Percentiles rank a stretch among this genome's conserved stretches.
Evolutionary conservation across 805 yeast genomes (phyloP).

Genomic region (Cyberlindnera xishuangbannaensis): DNA sequence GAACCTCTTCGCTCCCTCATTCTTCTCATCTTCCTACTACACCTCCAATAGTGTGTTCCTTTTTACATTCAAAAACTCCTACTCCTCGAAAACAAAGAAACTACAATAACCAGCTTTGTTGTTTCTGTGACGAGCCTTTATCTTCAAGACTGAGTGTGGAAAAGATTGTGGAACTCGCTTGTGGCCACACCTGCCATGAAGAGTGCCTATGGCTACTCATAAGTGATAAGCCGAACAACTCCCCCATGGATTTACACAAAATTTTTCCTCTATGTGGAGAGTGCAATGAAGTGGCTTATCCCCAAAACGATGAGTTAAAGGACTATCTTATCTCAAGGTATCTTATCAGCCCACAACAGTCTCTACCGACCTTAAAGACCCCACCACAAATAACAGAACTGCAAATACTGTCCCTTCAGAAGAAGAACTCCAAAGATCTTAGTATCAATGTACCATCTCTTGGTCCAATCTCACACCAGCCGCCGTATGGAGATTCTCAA

Average conservation of each 20-base stretch:
- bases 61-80: conserved; percentile 10
- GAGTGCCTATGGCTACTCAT: conserved; percentile 34
- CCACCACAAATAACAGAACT: no score
- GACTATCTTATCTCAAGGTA: conserved; percentile 19
- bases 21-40: conserved; percentile 1
- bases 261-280: conserved; percentile 22
- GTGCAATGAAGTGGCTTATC: conserved; percentile 19
- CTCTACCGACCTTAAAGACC: no score
- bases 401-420: conserved; percentile 16
- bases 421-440: conserved; percentile 24
- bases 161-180: conserved; percentile 31
- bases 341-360: conserved; percentile 10
- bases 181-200: conserved; percentile 43
- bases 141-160: conserved; percentile 33
- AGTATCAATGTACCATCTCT: conserved; percentile 21
- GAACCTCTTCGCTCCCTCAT: conserved; percentile 17
- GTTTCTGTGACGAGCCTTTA: conserved; percentile 39
- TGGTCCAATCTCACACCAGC: no score
- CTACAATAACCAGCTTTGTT: conserved; percentile 27
- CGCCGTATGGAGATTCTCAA: conserved; percentile 1
- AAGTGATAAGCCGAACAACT: conserved; percentile 4
- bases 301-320: conserved; percentile 17
- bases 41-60: conserved; percentile 19
- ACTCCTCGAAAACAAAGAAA: conserved; percentile 17
- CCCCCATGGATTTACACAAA: conserved; percentile 7